Percentiles rank a stretch among this genome's conserved stretches.
Evolutionary conservation across 2,329 filamentous ascomycete species (phyloP).

Genomic region (Fusarium euwallaceae): DNA sequence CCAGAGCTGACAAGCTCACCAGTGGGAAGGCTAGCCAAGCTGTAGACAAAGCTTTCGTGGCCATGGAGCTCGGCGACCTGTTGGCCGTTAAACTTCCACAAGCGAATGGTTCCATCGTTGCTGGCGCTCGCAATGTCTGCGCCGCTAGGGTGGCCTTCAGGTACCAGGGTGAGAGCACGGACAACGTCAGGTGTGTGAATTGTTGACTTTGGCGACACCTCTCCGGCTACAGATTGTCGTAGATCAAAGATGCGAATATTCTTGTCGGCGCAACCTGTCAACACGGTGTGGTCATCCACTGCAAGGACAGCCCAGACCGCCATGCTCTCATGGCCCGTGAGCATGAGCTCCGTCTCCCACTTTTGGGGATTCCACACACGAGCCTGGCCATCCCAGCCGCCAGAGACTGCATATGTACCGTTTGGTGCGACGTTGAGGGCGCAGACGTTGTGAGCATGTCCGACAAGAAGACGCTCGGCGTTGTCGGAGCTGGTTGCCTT

Average conservation of each 20-base stretch:
- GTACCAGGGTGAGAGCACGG: conserved; percentile 87
- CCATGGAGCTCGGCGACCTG: conserved; percentile 83
- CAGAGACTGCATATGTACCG: conserved; percentile 84
- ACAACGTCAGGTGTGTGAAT: conserved; percentile 84
- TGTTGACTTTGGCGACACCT: conserved; percentile 65
- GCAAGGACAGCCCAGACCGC: conserved; percentile 94
- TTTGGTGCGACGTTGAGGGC: conserved; percentile 82
- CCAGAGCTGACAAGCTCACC: conserved; percentile 92
- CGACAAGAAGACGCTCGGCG: conserved; percentile 87
- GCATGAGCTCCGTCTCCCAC: conserved; percentile 81
- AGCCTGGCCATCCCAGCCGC: conserved; percentile 92
- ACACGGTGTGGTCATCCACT: conserved; percentile 81
- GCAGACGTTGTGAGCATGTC: conserved; percentile 90
- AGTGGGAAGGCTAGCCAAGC: conserved; percentile 79
- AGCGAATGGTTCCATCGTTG: conserved; percentile 88
- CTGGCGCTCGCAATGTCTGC: conserved; percentile 95
- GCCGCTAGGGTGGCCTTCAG: conserved; percentile 79
- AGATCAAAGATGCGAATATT: conserved; percentile 87
- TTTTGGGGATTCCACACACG: conserved; percentile 88
- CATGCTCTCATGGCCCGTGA: conserved; percentile 80
- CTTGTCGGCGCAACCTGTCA: conserved; percentile 95
- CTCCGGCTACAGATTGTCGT: conserved; percentile 67
- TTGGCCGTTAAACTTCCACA: conserved; percentile 87
- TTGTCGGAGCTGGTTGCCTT: conserved; percentile 76
- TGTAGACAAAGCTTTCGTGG: conserved; percentile 96